phyloP scores from a whole-genome alignment of 352 stramenopile species.

The Pythium folliculosum region DNA sequence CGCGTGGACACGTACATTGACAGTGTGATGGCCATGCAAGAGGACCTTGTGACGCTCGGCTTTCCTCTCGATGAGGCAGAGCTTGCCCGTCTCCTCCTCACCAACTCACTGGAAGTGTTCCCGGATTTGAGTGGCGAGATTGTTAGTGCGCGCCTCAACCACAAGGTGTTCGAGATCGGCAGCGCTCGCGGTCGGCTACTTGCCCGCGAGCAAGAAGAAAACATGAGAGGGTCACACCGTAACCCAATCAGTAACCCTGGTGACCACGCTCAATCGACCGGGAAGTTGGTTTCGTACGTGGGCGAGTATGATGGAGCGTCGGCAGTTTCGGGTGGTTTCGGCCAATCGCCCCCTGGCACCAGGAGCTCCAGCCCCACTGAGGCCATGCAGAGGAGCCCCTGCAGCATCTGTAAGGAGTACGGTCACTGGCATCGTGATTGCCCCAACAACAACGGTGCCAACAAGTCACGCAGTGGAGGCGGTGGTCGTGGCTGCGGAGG shows the following conservation, averaged over 20 bases:
- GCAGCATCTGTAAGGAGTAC: neutral
- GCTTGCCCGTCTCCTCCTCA: neutral
- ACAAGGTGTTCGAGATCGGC: neutral
- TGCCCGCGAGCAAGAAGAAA: neutral
- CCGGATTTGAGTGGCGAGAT: neutral
- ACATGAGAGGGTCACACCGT: neutral
- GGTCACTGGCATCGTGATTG: neutral
- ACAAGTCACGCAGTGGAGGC: neutral
- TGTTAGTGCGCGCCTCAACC: neutral
- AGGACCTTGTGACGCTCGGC: neutral
- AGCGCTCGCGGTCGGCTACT: neutral
- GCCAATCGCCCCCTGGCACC: neutral
- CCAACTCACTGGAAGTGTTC: neutral
- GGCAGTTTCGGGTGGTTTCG: neutral
- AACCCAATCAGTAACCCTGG: neutral
- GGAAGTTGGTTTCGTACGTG: neutral
- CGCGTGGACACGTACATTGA: neutral
- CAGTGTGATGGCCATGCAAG: neutral
- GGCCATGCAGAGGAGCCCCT: neutral
- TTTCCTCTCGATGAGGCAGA: neutral
- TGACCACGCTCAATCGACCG: neutral
- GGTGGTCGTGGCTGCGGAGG: neutral
- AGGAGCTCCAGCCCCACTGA: neutral
- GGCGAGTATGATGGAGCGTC: neutral
- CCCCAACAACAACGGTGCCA: neutral